Percentiles rank a stretch among this genome's conserved stretches.
phyloP scores from a whole-genome alignment of 192 early-diverging fungal species.

The Spizellomyces punctatus region DNA sequence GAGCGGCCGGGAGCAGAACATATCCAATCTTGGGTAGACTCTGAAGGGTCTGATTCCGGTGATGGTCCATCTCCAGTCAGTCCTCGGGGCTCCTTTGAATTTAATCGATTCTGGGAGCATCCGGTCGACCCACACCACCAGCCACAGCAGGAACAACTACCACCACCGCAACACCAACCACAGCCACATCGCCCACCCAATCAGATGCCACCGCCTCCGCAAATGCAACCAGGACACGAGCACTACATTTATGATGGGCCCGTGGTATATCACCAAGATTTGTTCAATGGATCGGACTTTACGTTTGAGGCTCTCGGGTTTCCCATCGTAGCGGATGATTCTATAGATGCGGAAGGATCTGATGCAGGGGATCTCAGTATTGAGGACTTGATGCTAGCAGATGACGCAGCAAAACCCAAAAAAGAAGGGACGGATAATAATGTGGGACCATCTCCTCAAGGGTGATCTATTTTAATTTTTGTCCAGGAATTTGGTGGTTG shows the following conservation, averaged over 20 bases:
- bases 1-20: neutral
- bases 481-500: no score
- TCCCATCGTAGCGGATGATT: neutral
- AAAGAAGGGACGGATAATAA: no score
- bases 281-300: conserved; percentile 3
- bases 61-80: neutral
- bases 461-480: no score
- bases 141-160: neutral
- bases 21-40: neutral
- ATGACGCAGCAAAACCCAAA: no score
- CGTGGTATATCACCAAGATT: neutral
- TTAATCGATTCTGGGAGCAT: neutral
- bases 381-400: no score
- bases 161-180: neutral
- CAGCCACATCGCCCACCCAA: neutral
- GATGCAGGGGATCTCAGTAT: no score
- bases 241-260: neutral
- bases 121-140: neutral
- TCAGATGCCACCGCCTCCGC: neutral
- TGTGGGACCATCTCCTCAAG: no score
- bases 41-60: conserved; percentile 1
- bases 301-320: conserved; percentile 11
- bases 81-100: neutral
- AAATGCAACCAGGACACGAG: neutral
- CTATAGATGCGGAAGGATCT: no score